Evolutionary conservation across 331 rosid genomes (phyloP).

Genomic region (Arachis monticola): DNA sequence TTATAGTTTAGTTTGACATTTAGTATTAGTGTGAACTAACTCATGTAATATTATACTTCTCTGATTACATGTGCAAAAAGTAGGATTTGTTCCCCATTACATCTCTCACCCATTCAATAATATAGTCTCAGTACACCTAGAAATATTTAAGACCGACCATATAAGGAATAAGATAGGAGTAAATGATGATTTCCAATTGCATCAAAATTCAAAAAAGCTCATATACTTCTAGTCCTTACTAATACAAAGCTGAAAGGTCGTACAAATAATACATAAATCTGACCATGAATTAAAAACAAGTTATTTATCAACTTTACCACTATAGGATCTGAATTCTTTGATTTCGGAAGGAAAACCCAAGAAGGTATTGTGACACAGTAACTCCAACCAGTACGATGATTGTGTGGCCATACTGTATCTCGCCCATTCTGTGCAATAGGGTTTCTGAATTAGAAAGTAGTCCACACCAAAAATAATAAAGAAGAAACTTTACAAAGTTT

Average conservation of each 20-base stretch:
- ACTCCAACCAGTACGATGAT: slow-evolving; percentile 94
- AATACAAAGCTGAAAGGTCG: slow-evolving; percentile 36
- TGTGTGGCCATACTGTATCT: slow-evolving; percentile 97
- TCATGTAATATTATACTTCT: slow-evolving; percentile 3
- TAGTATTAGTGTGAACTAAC: slow-evolving; percentile 13
- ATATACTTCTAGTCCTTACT: slow-evolving; percentile 14
- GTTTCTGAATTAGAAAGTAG: slow-evolving; percentile 28
- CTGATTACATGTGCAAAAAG: slow-evolving; percentile 6
- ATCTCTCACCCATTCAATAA: neutral
- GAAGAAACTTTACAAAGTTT: slow-evolving; percentile 19
- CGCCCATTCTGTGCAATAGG: slow-evolving; percentile 76
- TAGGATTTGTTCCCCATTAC: neutral
- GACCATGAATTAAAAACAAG: slow-evolving; percentile 45
- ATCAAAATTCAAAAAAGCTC: neutral
- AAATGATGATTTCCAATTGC: slow-evolving; percentile 28
- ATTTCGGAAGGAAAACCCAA: slow-evolving; percentile 87
- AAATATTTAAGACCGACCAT: slow-evolving; percentile 13
- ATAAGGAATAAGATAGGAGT: neutral
- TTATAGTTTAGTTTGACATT: slow-evolving; percentile 11
- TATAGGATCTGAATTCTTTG: slow-evolving; percentile 88
- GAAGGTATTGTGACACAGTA: slow-evolving; percentile 90
- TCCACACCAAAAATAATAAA: neutral
- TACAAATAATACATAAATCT: slow-evolving; percentile 52
- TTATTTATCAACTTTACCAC: slow-evolving; percentile 76
- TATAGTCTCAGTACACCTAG: slow-evolving; percentile 15